phyloP scores from a whole-genome alignment of 352 stramenopile genomes.

The Peronosclerospora sorghi region DNA sequence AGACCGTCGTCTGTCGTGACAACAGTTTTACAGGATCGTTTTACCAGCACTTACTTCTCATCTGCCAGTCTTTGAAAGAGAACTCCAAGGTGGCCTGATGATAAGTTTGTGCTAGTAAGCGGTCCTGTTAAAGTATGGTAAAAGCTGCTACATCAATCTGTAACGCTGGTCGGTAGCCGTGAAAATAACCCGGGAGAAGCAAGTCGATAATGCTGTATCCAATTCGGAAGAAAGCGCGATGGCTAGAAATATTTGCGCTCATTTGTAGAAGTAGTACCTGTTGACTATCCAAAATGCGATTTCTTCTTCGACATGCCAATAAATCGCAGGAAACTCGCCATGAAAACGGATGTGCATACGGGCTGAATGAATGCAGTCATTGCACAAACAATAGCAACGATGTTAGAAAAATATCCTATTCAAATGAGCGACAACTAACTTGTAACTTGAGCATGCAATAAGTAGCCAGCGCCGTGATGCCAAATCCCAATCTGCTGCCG shows the following conservation, averaged over 20 bases:
- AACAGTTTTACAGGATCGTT: too few relatives aligned
- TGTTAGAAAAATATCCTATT: not conserved
- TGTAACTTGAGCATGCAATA: slow-evolving; percentile 59
- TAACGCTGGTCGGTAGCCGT: slow-evolving; percentile 57
- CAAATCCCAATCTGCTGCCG: slow-evolving; percentile 44
- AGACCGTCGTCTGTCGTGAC: too few relatives aligned
- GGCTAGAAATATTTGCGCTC: not conserved
- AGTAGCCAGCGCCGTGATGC: slow-evolving; percentile 44
- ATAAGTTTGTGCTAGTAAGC: slow-evolving; percentile 33
- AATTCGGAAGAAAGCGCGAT: not conserved
- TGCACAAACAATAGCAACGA: not conserved
- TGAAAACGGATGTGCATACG: slow-evolving; percentile 58
- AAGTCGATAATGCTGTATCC: slow-evolving; percentile 43
- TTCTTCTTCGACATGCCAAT: slow-evolving; percentile 69
- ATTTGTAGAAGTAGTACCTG: slow-evolving; percentile 26
- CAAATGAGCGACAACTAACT: slow-evolving; percentile 24
- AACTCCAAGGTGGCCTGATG: slow-evolving; percentile 45
- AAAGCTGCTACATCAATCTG: slow-evolving; percentile 63
- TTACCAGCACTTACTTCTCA: too few relatives aligned
- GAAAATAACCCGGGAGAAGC: slow-evolving; percentile 65
- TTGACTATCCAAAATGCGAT: slow-evolving; percentile 75
- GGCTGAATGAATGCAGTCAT: slow-evolving; percentile 25
- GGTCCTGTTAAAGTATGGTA: slow-evolving; percentile 33
- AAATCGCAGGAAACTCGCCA: slow-evolving; percentile 60
- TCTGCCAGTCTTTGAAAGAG: too few relatives aligned